Evolutionary conservation across 208 protist genomes (phyloP).

Genomic region (Naegleria lovaniensis): DNA sequence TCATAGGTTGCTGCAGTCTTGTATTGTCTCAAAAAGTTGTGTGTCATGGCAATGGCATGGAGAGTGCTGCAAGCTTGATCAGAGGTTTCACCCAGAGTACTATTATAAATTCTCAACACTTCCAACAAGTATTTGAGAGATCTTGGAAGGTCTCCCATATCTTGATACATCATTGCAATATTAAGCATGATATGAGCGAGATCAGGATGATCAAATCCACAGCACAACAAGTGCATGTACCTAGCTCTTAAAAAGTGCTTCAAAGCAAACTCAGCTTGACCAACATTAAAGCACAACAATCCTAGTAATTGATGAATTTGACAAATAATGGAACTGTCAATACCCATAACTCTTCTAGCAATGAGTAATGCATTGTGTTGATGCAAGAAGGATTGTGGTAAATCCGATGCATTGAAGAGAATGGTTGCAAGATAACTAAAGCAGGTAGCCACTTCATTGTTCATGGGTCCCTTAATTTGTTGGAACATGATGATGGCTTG

Average conservation of each 20-base stretch:
- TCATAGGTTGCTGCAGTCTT: neutral
- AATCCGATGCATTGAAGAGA: neutral
- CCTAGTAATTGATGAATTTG: constrained; percentile 9
- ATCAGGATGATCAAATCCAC: constrained; percentile 24
- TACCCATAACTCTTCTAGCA: neutral
- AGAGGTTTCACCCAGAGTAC: neutral
- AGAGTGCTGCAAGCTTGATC: neutral
- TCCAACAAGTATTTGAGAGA: neutral
- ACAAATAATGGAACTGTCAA: neutral
- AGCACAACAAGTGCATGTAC: neutral
- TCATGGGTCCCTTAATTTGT: constrained; percentile 27
- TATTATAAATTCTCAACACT: neutral
- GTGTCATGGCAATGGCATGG: constrained; percentile 2
- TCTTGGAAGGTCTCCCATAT: neutral
- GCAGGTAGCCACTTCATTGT: neutral
- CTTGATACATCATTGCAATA: constrained; percentile 24
- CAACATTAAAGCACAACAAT: neutral
- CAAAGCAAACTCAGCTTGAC: neutral
- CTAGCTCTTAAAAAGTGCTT: constrained; percentile 26
- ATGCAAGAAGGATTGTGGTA: neutral
- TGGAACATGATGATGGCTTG: constrained; percentile 16
- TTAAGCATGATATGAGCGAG: neutral
- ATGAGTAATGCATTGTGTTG: constrained; percentile 15
- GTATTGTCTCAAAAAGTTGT: neutral
- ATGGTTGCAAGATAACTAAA: constrained; percentile 15